Percentiles rank a stretch among this genome's conserved stretches.
phyloP scores from a whole-genome alignment of 169 alveolate species.

The Cryptosporidium ubiquitum region DNA sequence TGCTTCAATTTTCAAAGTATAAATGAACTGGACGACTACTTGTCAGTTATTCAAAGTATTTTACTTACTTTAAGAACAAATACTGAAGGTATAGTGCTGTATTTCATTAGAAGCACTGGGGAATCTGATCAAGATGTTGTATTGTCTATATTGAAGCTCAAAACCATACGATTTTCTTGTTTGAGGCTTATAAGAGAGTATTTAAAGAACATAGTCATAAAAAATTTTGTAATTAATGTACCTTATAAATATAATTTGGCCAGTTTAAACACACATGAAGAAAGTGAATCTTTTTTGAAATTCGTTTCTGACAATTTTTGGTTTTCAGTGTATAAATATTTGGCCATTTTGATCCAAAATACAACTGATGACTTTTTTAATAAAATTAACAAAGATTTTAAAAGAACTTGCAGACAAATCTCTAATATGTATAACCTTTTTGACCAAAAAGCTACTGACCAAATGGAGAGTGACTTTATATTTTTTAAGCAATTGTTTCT shows the following conservation, averaged over 20 bases:
- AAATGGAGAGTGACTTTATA: background rate
- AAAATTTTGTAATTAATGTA: background rate
- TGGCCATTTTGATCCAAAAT: background rate
- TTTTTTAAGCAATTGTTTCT: constrained; percentile 1
- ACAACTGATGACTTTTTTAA: background rate
- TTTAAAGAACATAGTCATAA: constrained; percentile 1
- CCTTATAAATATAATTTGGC: background rate
- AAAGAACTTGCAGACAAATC: background rate
- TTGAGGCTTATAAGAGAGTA: constrained; percentile 15
- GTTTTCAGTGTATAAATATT: background rate
- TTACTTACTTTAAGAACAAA: background rate
- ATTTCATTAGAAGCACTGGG: background rate
- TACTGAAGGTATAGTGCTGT: constrained; percentile 35
- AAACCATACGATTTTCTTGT: background rate
- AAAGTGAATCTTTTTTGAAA: background rate
- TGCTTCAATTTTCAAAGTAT: background rate
- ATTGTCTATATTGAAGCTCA: constrained; percentile 3
- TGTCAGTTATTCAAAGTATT: background rate
- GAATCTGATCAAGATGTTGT: background rate
- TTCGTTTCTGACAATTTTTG: background rate
- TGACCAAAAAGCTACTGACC: background rate
- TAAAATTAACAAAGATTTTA: background rate
- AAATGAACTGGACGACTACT: background rate
- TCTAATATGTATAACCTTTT: background rate
- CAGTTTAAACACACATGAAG: background rate